phyloP scores from a whole-genome alignment of 768 basidiomycete species.

The Lentinula sp. region DNA sequence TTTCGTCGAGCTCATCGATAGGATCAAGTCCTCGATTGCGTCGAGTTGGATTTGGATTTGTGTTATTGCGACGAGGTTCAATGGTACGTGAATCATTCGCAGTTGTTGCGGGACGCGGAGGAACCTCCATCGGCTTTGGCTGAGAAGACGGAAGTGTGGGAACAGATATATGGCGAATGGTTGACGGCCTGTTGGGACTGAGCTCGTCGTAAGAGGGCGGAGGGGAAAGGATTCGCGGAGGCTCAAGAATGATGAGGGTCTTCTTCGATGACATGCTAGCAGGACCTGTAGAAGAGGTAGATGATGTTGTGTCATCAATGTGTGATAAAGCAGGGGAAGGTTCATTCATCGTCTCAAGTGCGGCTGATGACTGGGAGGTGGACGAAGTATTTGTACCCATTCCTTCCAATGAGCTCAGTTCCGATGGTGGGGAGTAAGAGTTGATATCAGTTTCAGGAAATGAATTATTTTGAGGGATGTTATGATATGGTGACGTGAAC shows the following conservation, averaged over 20 bases:
- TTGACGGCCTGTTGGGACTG: background rate
- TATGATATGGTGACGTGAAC: background rate
- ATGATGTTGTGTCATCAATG: background rate
- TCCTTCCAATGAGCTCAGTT: background rate
- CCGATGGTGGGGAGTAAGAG: background rate
- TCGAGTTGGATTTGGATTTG: background rate
- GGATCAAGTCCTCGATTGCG: constrained; percentile 39
- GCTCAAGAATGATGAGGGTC: background rate
- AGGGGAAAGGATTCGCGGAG: background rate
- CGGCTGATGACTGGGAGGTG: background rate
- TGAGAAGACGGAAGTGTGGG: background rate
- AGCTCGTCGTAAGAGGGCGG: background rate
- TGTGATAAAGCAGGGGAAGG: background rate
- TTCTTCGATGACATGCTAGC: background rate
- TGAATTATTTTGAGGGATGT: background rate
- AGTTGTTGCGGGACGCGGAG: constrained; percentile 9
- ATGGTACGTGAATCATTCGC: constrained; percentile 1
- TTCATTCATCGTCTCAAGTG: background rate
- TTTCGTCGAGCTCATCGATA: constrained; percentile 76
- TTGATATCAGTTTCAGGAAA: background rate
- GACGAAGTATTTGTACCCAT: background rate
- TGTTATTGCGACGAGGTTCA: background rate
- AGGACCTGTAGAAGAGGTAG: background rate
- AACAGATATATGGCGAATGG: background rate
- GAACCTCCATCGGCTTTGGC: background rate